A percentile compares a stretch with the other conserved stretches of the same genome.
Conservation (phyloP, 169 alveolate species). For the Cryptosporidium ryanae region DNA sequence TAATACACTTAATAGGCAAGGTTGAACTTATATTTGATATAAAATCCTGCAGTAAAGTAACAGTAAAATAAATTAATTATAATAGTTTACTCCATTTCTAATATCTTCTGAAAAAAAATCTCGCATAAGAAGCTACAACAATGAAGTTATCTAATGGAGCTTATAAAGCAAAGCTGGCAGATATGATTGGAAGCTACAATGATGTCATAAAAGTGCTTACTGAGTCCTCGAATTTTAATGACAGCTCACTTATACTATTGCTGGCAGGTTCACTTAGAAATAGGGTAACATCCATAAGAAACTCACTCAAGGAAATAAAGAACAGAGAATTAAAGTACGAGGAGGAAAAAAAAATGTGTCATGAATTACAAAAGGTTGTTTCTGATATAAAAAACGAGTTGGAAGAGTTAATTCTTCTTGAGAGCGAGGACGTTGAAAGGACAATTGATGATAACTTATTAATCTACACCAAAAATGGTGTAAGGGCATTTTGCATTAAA, state of each 20-base stretch:
- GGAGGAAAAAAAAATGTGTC: constrained; percentile 5
- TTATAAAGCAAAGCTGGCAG: constrained; percentile 56
- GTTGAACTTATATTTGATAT: too few species aligned
- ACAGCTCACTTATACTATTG: constrained; percentile 42
- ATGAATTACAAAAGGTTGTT: constrained; percentile 6
- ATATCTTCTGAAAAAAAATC: too few species aligned
- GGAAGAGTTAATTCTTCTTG: constrained; percentile 28
- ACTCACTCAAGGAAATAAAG: constrained; percentile 36
- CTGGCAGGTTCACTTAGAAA: constrained; percentile 68
- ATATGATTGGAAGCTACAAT: constrained; percentile 54
- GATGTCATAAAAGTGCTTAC: constrained; percentile 60
- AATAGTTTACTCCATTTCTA: too few species aligned
- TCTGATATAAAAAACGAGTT: constrained; percentile 15
- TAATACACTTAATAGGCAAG: too few species aligned
- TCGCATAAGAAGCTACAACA: too few species aligned
- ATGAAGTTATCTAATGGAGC: constrained; percentile 66
- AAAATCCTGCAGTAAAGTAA: too few species aligned
- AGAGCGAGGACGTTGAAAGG: constrained; percentile 65
- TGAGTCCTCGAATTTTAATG: constrained; percentile 55
- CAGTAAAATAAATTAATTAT: too few species aligned
- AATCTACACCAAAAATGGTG: constrained; percentile 27
- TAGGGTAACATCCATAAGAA: constrained; percentile 59
- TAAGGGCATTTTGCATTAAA: constrained; percentile 61
- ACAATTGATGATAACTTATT: constrained; percentile 59
- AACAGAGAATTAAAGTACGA: not conserved